Evolutionary conservation across 352 stramenopile species (phyloP).

Genomic region (Phytophthora syringae): DNA sequence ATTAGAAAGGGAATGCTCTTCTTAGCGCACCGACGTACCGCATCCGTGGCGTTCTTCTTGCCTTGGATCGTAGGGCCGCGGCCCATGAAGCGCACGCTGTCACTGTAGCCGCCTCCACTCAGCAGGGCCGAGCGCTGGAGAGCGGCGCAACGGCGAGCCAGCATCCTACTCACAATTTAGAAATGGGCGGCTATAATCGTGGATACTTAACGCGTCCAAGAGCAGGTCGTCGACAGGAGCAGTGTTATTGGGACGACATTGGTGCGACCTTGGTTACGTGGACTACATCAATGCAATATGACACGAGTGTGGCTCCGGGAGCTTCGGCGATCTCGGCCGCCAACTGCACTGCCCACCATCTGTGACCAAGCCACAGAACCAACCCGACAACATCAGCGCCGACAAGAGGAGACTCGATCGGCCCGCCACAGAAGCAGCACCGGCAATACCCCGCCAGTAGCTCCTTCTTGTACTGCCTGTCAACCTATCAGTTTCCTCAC

Average conservation of each 20-base stretch:
- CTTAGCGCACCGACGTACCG: slow-evolving; percentile 35
- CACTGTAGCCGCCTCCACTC: slow-evolving; percentile 33
- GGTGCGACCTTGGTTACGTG: too few species aligned
- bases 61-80: slow-evolving; percentile 83
- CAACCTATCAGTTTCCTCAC: too few species aligned
- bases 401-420: too few species aligned
- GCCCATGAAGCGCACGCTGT: slow-evolving; percentile 74
- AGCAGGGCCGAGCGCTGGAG: slow-evolving; percentile 10
- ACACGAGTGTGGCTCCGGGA: too few species aligned
- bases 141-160: slow-evolving; percentile 17
- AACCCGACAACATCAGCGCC: too few species aligned
- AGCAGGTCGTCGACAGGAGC: slow-evolving; percentile 6
- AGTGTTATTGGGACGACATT: background rate
- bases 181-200: background rate
- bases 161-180: slow-evolving; percentile 14
- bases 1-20: background rate
- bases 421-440: too few species aligned
- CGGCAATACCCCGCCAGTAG: too few species aligned
- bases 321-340: too few species aligned
- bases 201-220: background rate
- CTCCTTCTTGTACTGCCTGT: too few species aligned
- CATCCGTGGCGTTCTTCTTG: slow-evolving; percentile 83
- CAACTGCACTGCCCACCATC: too few species aligned
- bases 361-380: too few species aligned
- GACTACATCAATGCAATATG: too few species aligned